Percentiles rank a stretch among this genome's conserved stretches.
phyloP scores from a whole-genome alignment of 2,329 filamentous ascomycete genomes.

The Dactylellina parvicollis region DNA sequence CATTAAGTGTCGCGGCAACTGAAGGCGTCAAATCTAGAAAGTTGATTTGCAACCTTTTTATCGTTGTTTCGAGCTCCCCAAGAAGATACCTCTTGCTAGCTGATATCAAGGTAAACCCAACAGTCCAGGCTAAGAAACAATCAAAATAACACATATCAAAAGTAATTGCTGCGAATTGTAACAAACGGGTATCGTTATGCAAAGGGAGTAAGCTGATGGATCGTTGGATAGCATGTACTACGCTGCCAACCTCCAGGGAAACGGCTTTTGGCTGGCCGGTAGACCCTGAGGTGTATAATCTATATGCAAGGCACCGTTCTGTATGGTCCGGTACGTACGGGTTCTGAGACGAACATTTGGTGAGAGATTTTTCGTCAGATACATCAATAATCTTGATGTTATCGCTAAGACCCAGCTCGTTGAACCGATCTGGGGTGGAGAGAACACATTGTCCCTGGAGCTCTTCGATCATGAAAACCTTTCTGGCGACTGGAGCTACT shows the following conservation, averaged over 20 bases:
- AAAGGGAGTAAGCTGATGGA: slow-evolving; percentile 62
- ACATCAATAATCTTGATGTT: slow-evolving; percentile 50
- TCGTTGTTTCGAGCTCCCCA: slow-evolving; percentile 60
- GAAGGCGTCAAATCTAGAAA: slow-evolving; percentile 63
- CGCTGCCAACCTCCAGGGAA: slow-evolving; percentile 62
- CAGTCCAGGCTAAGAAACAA: slow-evolving; percentile 64
- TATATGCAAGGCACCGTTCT: slow-evolving; percentile 61
- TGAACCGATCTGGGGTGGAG: slow-evolving; percentile 27
- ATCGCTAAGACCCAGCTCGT: slow-evolving; percentile 25
- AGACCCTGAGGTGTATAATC: slow-evolving; percentile 63
- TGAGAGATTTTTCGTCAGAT: slow-evolving; percentile 26
- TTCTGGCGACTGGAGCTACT: slow-evolving; percentile 55
- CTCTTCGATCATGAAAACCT: slow-evolving; percentile 58
- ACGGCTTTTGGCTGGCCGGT: slow-evolving; percentile 64
- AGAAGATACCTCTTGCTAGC: slow-evolving; percentile 61
- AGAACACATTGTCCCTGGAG: slow-evolving; percentile 55
- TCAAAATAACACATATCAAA: slow-evolving; percentile 65
- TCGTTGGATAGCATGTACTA: slow-evolving; percentile 62
- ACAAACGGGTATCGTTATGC: slow-evolving; percentile 60
- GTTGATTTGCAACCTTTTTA: slow-evolving; percentile 60
- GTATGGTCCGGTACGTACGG: slow-evolving; percentile 58
- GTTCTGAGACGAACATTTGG: slow-evolving; percentile 54
- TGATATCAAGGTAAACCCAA: slow-evolving; percentile 63
- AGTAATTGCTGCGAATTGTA: slow-evolving; percentile 62
- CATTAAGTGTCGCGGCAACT: slow-evolving; percentile 61